These are phyloP conservation scores for Coemansia biformis DNA, from an alignment of 192 early-diverging fungal species.

Conservation along the genomic window DNA sequence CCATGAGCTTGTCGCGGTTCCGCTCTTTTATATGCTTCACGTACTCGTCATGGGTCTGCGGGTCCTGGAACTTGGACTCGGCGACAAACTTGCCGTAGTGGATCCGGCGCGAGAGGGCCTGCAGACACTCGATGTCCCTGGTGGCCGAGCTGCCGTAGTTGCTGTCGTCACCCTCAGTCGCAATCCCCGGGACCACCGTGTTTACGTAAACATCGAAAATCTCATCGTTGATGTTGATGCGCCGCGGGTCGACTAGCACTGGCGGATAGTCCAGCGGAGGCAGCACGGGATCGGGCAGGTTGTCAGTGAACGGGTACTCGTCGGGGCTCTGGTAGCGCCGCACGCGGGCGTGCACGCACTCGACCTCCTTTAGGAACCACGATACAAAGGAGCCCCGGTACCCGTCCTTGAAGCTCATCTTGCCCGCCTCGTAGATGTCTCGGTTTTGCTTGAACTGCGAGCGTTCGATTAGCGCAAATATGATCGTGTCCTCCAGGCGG, in stretches of 20 bases:
- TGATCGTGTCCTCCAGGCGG: conserved; percentile 90
- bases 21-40: conserved; percentile 65
- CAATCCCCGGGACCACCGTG: conserved; percentile 76
- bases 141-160: conserved; percentile 95
- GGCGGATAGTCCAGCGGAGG: conserved; percentile 76
- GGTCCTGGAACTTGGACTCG: conserved; percentile 93
- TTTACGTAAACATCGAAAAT: conserved; percentile 79
- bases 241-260: conserved; percentile 64
- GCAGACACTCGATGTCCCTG: conserved; percentile 86
- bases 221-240: conserved; percentile 82
- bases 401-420: conserved; percentile 62
- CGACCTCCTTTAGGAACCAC: conserved; percentile 87
- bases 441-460: conserved; percentile 85
- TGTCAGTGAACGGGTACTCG: conserved; percentile 87
- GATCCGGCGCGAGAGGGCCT: conserved; percentile 86
- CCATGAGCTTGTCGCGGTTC: conserved; percentile 73
- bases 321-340: conserved; percentile 85
- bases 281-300: conserved; percentile 81
- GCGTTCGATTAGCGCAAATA: conserved; percentile 85
- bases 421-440: conserved; percentile 67
- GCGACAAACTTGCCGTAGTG: conserved; percentile 98
- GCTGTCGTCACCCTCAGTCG: conserved; percentile 67
- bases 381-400: conserved; percentile 78
- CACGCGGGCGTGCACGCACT: conserved; percentile 84
- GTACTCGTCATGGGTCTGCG: conserved; percentile 65